Percentiles rank a stretch among this genome's conserved stretches.
These are phyloP conservation scores for Pseudogymnoascus sp. DNA, from an alignment of 2,329 filamentous ascomycete species.

Conservation along the genomic window DNA sequence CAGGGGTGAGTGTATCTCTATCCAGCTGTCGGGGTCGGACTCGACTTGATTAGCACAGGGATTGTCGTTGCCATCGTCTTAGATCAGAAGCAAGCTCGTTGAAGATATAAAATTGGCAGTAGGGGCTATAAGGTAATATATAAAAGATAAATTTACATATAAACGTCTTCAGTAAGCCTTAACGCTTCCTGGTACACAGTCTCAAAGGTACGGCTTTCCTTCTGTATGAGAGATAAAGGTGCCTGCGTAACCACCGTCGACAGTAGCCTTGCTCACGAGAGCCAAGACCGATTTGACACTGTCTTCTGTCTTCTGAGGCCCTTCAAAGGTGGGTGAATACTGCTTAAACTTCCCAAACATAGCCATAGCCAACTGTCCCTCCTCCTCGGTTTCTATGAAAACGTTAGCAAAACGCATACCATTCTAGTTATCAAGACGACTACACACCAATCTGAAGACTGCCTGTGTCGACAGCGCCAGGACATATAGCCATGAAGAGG, in stretches of 20 bases:
- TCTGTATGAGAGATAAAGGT: constrained; percentile 16
- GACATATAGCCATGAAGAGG: constrained; percentile 43
- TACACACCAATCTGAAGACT: constrained; percentile 19
- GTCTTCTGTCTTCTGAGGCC: constrained; percentile 19
- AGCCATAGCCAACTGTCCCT: constrained; percentile 19
- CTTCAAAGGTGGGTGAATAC: constrained; percentile 23
- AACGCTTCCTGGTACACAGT: constrained; percentile 9
- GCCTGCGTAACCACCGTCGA: constrained; percentile 17
- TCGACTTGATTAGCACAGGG: no score
- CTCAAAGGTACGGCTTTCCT: constrained; percentile 13
- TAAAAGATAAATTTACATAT: not conserved
- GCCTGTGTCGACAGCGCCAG: constrained; percentile 42
- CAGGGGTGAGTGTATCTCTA: no score
- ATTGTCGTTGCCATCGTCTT: no score
- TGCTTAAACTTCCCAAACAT: constrained; percentile 17
- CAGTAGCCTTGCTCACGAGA: constrained; percentile 22
- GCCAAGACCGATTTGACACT: constrained; percentile 16
- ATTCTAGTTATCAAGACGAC: constrained; percentile 11
- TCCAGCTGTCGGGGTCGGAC: no score
- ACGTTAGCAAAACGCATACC: constrained; percentile 12
- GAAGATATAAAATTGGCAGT: not conserved
- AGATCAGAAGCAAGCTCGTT: no score
- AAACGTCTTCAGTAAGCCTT: not conserved
- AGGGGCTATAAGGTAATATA: not conserved
- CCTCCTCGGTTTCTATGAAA: constrained; percentile 14